Evolutionary conservation across 495 filamentous ascomycete genomes (phyloP).

Genomic region (Terfezia boudieri): DNA sequence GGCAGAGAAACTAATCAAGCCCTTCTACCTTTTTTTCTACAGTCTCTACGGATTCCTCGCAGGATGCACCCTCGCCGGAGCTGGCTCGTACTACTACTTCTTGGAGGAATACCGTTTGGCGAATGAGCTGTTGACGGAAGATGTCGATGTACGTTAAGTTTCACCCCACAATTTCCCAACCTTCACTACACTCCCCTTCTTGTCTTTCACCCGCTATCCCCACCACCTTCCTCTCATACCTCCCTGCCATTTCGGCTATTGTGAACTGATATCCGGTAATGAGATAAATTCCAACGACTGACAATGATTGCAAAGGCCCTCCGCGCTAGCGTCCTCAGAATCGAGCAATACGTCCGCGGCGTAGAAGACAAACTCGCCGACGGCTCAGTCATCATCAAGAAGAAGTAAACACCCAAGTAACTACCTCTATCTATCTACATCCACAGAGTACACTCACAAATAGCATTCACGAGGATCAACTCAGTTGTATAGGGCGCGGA

Average conservation of each 20-base stretch:
- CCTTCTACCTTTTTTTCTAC: neutral
- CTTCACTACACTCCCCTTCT: too few species aligned
- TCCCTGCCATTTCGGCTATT: neutral
- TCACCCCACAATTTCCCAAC: too few species aligned
- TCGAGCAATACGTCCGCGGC: conserved; percentile 58
- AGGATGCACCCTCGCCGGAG: conserved; percentile 57
- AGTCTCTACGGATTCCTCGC: conserved; percentile 89
- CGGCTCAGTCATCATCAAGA: too few species aligned
- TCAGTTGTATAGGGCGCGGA: too few species aligned
- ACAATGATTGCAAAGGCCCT: conserved; percentile 37
- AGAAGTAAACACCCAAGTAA: too few species aligned
- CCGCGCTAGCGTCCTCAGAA: conserved; percentile 63
- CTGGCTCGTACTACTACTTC: conserved; percentile 71
- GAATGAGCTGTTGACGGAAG: conserved; percentile 83
- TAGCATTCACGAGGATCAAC: too few species aligned
- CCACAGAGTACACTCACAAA: too few species aligned
- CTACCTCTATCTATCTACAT: too few species aligned
- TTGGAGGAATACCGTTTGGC: conserved; percentile 80
- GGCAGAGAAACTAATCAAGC: too few species aligned
- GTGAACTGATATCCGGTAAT: neutral
- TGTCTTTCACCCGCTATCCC: too few species aligned
- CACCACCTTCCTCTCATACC: too few species aligned
- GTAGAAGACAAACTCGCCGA: conserved; percentile 65
- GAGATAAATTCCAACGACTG: neutral
- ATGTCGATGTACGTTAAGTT: conserved; percentile 70